Evolutionary conservation across 2,329 filamentous ascomycete species (phyloP).

Genomic region (Alternaria sp.): DNA sequence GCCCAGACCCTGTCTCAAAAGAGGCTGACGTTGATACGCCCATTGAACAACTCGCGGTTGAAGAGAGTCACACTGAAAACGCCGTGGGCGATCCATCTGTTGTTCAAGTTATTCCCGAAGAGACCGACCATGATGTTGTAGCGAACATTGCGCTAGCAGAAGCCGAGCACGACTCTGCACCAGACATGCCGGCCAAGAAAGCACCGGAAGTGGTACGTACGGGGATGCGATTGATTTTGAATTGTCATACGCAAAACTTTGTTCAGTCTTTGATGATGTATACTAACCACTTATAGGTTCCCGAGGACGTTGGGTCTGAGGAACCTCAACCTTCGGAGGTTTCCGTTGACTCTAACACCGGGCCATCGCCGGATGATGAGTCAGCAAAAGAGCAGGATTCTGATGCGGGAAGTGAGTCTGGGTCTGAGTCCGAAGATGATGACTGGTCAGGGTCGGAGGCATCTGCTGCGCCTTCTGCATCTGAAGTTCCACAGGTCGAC

Average conservation of each 20-base stretch:
- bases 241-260: not conserved
- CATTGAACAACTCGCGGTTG: conserved; percentile 8
- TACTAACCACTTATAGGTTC: conserved; percentile 11
- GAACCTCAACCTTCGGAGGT: conserved; percentile 2
- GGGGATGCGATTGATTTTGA: not conserved
- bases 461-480: conserved; percentile 5
- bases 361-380: not conserved
- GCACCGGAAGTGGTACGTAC: conserved; percentile 16
- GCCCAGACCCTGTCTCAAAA: conserved; percentile 14
- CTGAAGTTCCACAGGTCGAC: conserved; percentile 4
- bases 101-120: conserved; percentile 6
- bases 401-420: conserved; percentile 11
- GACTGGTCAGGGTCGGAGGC: conserved; percentile 20
- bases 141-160: conserved; percentile 7
- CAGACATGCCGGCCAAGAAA: conserved; percentile 14
- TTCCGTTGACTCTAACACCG: conserved; percentile 1
- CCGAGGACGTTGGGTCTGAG: conserved; percentile 1
- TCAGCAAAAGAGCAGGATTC: not conserved
- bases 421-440: conserved; percentile 13
- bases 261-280: not conserved
- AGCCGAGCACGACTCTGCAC: conserved; percentile 7
- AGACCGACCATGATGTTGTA: conserved; percentile 12
- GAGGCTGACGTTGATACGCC: conserved; percentile 15
- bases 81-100: not conserved
- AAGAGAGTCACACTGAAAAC: conserved; percentile 7